A percentile compares a stretch with the other conserved stretches of the same genome.
Conservation (phyloP, 108 stramenopile genomes). For the Parmales sp. region DNA sequence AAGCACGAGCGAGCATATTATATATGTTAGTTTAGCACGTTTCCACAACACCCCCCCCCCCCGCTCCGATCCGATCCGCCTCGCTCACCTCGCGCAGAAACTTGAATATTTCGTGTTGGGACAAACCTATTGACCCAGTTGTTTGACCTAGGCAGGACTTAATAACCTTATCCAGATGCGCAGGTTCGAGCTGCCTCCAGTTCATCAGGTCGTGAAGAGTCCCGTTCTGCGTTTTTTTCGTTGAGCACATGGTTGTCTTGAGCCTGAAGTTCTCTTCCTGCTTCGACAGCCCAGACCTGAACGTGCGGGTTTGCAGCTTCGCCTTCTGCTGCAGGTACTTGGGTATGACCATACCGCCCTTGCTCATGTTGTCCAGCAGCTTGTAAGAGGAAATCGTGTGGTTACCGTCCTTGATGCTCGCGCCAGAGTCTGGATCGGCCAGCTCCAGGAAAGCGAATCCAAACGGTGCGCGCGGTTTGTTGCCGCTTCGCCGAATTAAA, state of each 20-base stretch:
- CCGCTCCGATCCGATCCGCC: too few species aligned
- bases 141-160: background rate
- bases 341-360: slow-evolving; percentile 1
- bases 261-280: background rate
- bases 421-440: background rate
- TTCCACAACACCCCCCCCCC: too few species aligned
- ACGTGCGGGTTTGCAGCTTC: background rate
- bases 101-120: slow-evolving; percentile 10
- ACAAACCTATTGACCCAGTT: background rate
- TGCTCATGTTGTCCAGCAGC: slow-evolving; percentile 6
- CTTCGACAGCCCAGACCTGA: background rate
- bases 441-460: slow-evolving; percentile 7
- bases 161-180: background rate
- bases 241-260: slow-evolving; percentile 8
- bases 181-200: background rate
- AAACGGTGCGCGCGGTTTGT: slow-evolving; percentile 6
- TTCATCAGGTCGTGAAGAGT: slow-evolving; percentile 4
- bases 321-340: slow-evolving; percentile 4
- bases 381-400: background rate
- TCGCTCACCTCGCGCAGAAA: slow-evolving; percentile 4
- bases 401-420: background rate
- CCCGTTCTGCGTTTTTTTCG: slow-evolving; percentile 9
- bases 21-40: too few species aligned
- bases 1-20: too few species aligned
- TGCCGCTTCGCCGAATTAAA: too few species aligned